Conservation (phyloP, 805 yeast genomes). For the Metschnikowia continentalis region DNA sequence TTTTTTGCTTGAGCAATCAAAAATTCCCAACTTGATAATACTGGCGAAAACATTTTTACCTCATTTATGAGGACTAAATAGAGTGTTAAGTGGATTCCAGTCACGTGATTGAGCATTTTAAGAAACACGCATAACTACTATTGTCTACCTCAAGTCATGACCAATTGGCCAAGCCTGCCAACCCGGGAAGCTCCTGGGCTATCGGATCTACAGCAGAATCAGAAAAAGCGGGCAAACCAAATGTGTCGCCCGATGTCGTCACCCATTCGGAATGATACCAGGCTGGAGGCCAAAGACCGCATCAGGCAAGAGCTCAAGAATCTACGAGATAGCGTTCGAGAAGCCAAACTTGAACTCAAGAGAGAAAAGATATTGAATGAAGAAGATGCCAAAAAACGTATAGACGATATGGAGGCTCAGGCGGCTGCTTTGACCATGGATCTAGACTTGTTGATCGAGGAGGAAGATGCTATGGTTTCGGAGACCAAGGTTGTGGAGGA, state of each 20-base stretch:
- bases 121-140: neutral
- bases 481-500: neutral
- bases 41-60: too few relatives aligned
- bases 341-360: constrained; percentile 7
- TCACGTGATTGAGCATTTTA: neutral
- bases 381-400: constrained; percentile 7
- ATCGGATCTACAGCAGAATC: constrained; percentile 9
- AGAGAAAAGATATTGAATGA: constrained; percentile 13
- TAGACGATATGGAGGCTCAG: constrained; percentile 8
- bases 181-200: constrained; percentile 5
- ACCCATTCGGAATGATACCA: constrained; percentile 6
- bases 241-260: constrained; percentile 17
- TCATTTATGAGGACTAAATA: neutral
- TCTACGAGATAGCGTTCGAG: constrained; percentile 11
- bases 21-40: too few relatives aligned
- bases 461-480: constrained; percentile 1
- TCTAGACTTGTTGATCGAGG: constrained; percentile 9
- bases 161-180: constrained; percentile 16
- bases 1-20: too few relatives aligned
- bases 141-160: neutral
- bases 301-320: constrained; percentile 8
- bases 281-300: neutral
- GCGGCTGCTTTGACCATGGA: constrained; percentile 13
- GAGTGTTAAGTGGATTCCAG: neutral
- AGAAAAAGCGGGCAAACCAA: constrained; percentile 9